phyloP scores from a whole-genome alignment of 768 basidiomycete species.

The Rhizopogon vinicolor region DNA sequence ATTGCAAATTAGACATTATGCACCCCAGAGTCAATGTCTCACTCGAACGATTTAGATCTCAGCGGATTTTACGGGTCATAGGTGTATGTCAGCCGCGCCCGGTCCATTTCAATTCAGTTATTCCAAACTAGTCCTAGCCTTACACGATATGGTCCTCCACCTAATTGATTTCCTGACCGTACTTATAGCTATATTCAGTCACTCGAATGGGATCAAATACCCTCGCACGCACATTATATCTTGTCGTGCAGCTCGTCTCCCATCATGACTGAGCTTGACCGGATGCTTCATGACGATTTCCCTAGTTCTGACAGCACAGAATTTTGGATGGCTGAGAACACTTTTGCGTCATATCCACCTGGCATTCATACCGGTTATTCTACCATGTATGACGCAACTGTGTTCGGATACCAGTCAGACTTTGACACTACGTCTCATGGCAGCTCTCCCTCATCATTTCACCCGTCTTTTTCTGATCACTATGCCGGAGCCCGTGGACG shows the following conservation, averaged over 20 bases:
- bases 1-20: not conserved
- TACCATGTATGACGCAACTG: not conserved
- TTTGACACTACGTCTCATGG: constrained; percentile 1
- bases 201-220: not conserved
- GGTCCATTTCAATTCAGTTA: not conserved
- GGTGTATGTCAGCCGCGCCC: not conserved
- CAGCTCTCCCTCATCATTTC: not conserved
- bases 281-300: not conserved
- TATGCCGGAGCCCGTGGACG: not conserved
- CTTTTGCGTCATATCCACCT: not conserved
- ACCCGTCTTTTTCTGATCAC: not conserved
- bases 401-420: not conserved
- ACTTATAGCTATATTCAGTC: not conserved
- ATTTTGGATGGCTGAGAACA: not conserved
- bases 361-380: not conserved
- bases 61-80: not conserved
- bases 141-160: not conserved
- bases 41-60: not conserved
- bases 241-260: not conserved
- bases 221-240: not conserved
- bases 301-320: not conserved
- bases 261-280: not conserved
- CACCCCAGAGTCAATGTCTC: not conserved
- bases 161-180: not conserved
- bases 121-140: not conserved